These are phyloP conservation scores for Brassica incana DNA, from an alignment of 345 rosid genomes.

Conservation along the genomic window DNA sequence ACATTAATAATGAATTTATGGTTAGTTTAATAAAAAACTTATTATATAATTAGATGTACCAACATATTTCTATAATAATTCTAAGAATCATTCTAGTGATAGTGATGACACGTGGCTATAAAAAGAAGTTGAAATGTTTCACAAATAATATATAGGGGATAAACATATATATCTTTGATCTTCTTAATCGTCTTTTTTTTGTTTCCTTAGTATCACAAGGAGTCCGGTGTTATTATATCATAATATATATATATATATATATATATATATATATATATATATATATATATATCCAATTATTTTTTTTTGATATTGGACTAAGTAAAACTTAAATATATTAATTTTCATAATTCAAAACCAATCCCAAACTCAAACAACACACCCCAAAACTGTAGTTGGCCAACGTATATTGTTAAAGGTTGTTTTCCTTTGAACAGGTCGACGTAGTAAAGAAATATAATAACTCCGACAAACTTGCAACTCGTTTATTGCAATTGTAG, in stretches of 20 bases:
- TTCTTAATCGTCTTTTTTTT: background rate
- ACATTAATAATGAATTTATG: too few species aligned
- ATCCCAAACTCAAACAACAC: background rate
- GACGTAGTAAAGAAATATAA: background rate
- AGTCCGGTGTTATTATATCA: background rate
- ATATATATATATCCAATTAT: background rate
- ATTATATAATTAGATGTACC: too few species aligned
- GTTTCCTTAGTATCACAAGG: background rate
- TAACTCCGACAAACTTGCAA: conserved; percentile 49
- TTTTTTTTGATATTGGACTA: background rate
- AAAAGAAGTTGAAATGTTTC: too few species aligned
- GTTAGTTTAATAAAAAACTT: too few species aligned
- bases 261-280: too few species aligned
- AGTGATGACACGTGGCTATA: too few species aligned
- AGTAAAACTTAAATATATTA: background rate
- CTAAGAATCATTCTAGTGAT: too few species aligned
- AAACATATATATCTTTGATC: too few species aligned
- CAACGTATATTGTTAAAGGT: background rate
- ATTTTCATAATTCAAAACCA: background rate
- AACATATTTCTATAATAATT: too few species aligned
- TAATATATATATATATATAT: too few species aligned
- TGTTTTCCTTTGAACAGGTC: background rate
- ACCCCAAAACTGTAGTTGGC: background rate
- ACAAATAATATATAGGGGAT: too few species aligned
- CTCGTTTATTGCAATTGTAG: conserved; percentile 34